phyloP scores from a whole-genome alignment of 768 basidiomycete genomes.

The Phlegmacium glaucopus region DNA sequence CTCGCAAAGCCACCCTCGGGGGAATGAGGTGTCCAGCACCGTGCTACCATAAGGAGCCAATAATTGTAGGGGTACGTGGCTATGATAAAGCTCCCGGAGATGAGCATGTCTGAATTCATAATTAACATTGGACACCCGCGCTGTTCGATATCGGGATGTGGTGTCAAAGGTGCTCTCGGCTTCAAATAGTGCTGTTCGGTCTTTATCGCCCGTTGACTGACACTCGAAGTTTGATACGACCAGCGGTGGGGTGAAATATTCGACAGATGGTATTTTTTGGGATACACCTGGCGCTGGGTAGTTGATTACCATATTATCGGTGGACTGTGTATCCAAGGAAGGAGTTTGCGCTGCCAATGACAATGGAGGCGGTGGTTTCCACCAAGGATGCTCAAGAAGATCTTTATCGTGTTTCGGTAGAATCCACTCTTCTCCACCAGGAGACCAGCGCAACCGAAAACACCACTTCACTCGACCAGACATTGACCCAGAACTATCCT shows the following conservation, averaged over 20 bases:
- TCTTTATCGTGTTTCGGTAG: conserved; percentile 8
- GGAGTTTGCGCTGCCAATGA: neutral
- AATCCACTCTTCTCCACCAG: conserved; percentile 44
- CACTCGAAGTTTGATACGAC: too few species aligned
- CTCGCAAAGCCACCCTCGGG: conserved; percentile 46
- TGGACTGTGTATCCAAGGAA: neutral
- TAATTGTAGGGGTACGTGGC: conserved; percentile 27
- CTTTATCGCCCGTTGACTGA: neutral
- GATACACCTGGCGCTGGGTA: too few species aligned
- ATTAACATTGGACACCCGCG: conserved; percentile 20
- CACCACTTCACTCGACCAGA: conserved; percentile 40
- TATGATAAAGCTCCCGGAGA: conserved; percentile 20
- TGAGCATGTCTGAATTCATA: conserved; percentile 19
- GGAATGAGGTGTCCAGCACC: conserved; percentile 33
- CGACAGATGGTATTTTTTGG: too few species aligned
- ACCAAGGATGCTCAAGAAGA: conserved; percentile 19
- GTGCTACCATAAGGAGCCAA: conserved; percentile 24
- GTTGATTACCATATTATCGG: neutral
- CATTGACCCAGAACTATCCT: neutral
- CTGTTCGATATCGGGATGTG: conserved; percentile 15
- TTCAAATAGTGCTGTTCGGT: conserved; percentile 3
- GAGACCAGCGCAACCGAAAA: conserved; percentile 44
- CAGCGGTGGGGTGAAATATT: too few species aligned
- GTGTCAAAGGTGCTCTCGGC: conserved; percentile 15
- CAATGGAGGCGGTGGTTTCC: conserved; percentile 7